Percentiles rank a stretch among this genome's conserved stretches.
phyloP scores from a whole-genome alignment of 495 filamentous ascomycete genomes.

The Talaromyces wortmannii region DNA sequence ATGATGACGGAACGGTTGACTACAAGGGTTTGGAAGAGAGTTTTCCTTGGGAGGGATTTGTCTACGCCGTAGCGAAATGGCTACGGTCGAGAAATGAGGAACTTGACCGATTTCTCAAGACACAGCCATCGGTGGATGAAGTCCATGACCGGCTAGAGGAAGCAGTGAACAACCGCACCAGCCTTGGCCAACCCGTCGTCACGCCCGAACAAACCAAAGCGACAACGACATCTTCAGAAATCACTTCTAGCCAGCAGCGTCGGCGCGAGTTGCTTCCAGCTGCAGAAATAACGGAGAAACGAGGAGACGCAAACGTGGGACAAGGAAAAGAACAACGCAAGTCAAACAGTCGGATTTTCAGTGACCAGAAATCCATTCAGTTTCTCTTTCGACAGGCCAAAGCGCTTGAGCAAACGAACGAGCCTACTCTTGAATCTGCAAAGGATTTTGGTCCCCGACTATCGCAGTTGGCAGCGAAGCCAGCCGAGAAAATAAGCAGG shows the following conservation, averaged over 20 bases:
- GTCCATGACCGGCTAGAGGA: slow-evolving; percentile 11
- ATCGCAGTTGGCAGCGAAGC: neutral
- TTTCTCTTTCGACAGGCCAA: neutral
- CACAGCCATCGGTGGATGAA: slow-evolving; percentile 14
- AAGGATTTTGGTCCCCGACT: neutral
- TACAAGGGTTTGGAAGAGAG: slow-evolving; percentile 15
- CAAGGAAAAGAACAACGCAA: neutral
- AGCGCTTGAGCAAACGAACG: neutral
- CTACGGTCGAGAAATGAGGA: slow-evolving; percentile 25
- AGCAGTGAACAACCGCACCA: slow-evolving; percentile 1
- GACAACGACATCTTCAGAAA: neutral
- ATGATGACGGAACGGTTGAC: slow-evolving; percentile 13
- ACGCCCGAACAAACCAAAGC: neutral
- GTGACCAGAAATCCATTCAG: neutral
- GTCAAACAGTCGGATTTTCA: neutral
- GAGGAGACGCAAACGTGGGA: neutral
- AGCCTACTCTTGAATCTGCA: neutral
- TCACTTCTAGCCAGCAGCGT: neutral
- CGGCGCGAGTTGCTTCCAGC: neutral
- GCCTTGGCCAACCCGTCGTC: neutral
- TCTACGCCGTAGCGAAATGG: slow-evolving; percentile 24
- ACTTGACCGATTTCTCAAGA: slow-evolving; percentile 13
- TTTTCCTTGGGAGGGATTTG: slow-evolving; percentile 26
- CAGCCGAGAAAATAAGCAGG: neutral
- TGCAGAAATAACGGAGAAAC: neutral